Conservation (phyloP, 83 land plant genomes). For the Picea engelmannii region DNA sequence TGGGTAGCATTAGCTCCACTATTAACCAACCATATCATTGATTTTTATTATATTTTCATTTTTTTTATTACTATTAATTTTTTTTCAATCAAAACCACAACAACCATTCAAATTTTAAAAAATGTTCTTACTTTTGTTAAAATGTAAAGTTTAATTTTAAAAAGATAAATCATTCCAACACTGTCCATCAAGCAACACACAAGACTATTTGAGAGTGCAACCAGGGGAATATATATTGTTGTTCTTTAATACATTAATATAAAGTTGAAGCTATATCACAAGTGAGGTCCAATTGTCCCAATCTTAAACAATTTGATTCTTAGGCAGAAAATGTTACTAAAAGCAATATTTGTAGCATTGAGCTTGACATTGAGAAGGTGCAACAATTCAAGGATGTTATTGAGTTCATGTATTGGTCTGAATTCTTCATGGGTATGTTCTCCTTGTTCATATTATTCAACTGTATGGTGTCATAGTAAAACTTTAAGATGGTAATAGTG, state of each 20-base stretch:
- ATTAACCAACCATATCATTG: no score
- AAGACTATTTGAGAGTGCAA: no score
- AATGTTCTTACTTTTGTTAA: no score
- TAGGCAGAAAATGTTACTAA: slow-evolving; percentile 76
- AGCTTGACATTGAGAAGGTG: slow-evolving; percentile 64
- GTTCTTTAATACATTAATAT: neutral
- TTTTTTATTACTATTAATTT: no score
- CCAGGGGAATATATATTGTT: neutral
- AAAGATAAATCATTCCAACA: no score
- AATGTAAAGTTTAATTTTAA: no score
- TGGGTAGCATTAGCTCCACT: no score
- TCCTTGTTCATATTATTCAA: neutral
- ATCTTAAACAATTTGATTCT: neutral
- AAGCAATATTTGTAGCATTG: slow-evolving; percentile 62
- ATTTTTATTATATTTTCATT: no score
- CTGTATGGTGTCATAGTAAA: neutral
- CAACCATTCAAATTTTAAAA: no score
- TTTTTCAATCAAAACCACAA: no score
- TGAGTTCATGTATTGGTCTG: slow-evolving; percentile 85
- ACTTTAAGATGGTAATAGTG: slow-evolving; percentile 3
- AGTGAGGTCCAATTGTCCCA: neutral
- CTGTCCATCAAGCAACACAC: no score
- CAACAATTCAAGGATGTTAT: slow-evolving; percentile 85
- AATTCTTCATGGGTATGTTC: slow-evolving; percentile 89
- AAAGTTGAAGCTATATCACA: neutral